Conservation (phyloP, 1,284 basidiomycete genomes). For the Marasmius sp. region DNA sequence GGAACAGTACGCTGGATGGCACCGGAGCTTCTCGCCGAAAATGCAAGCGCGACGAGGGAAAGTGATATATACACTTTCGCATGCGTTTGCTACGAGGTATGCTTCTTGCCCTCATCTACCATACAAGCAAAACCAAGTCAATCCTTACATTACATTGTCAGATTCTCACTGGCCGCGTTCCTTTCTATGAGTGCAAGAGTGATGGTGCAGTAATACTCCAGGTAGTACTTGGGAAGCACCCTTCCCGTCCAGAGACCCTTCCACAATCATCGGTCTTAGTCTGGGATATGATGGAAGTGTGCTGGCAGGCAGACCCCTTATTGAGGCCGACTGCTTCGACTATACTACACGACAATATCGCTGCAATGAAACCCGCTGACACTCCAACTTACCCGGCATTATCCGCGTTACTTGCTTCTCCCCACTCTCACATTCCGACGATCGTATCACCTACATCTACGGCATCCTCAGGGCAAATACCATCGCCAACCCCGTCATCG, state of each 20-base stretch:
- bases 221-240: background rate
- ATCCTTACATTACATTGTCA: background rate
- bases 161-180: background rate
- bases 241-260: background rate
- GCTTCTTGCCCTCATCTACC: background rate
- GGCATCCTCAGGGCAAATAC: too few relatives aligned
- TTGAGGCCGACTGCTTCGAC: too few relatives aligned
- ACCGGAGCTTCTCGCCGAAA: background rate
- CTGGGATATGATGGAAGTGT: too few relatives aligned
- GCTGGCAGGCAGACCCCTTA: too few relatives aligned
- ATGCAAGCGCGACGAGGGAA: background rate
- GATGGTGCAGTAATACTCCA: background rate
- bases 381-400: too few relatives aligned
- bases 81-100: slow-evolving; percentile 50
- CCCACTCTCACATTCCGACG: too few relatives aligned
- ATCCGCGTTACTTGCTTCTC: too few relatives aligned
- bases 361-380: too few relatives aligned
- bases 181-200: background rate
- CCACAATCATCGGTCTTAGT: too few relatives aligned
- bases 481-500: too few relatives aligned
- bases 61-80: background rate
- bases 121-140: background rate
- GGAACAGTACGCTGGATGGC: background rate
- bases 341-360: too few relatives aligned
- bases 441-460: too few relatives aligned